Evolutionary conservation across 2,329 filamentous ascomycete genomes (phyloP).

Genomic region (Mariannaea elegans): DNA sequence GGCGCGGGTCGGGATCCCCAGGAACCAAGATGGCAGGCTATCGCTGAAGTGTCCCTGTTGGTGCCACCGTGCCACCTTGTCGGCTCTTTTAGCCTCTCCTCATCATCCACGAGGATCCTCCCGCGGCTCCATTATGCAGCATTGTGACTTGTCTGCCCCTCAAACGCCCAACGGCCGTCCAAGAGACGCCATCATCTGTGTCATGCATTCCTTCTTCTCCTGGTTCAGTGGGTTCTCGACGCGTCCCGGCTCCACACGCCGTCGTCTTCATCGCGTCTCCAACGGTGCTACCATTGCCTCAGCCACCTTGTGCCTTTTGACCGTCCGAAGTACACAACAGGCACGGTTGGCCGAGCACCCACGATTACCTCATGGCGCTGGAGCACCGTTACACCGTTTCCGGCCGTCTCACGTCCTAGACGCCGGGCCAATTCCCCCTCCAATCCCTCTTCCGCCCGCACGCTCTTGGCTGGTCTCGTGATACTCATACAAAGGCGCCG

Average conservation of each 20-base stretch:
- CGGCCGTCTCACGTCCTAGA: constrained; percentile 25
- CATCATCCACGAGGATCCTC: constrained; percentile 29
- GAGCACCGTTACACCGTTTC: constrained; percentile 26
- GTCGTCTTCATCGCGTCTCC: constrained; percentile 26
- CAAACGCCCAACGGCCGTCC: constrained; percentile 22
- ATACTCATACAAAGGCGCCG: constrained; percentile 57
- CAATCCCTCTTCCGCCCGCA: constrained; percentile 23
- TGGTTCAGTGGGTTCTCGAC: constrained; percentile 27
- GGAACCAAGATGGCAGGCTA: constrained; percentile 27
- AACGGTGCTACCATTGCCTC: constrained; percentile 20
- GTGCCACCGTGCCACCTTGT: constrained; percentile 20
- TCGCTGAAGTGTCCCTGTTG: constrained; percentile 14
- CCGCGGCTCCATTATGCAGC: constrained; percentile 37
- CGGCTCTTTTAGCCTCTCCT: constrained; percentile 29
- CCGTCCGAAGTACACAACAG: constrained; percentile 25
- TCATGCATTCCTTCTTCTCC: constrained; percentile 31
- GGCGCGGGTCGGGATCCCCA: constrained; percentile 41
- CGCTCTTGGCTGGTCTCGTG: constrained; percentile 25
- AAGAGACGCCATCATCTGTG: constrained; percentile 28
- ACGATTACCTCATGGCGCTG: constrained; percentile 10
- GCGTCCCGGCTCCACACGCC: constrained; percentile 32
- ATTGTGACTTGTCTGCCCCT: constrained; percentile 30
- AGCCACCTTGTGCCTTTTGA: constrained; percentile 22
- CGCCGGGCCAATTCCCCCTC: constrained; percentile 16
- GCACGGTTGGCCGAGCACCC: constrained; percentile 32